Percentiles rank a stretch among this genome's conserved stretches.
phyloP scores from a whole-genome alignment of 1,139 yeast genomes.

The Wickerhamiella pararugosa region DNA sequence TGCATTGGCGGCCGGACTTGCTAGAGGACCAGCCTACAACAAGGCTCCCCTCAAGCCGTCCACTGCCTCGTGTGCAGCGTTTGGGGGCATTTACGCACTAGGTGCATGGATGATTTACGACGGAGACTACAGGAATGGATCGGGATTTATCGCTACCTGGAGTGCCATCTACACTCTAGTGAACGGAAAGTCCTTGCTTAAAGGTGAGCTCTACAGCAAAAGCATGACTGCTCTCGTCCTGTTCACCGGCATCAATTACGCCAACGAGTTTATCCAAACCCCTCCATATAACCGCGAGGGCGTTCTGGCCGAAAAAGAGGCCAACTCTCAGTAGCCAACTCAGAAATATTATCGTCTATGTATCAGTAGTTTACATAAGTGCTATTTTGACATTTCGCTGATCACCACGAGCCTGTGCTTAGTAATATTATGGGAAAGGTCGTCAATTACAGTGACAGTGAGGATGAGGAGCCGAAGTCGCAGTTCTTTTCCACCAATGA shows the following conservation, averaged over 20 bases:
- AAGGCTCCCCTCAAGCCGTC: constrained; percentile 31
- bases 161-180: constrained; percentile 59
- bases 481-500: not conserved
- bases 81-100: constrained; percentile 56
- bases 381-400: not conserved
- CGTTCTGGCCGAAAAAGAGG: not conserved
- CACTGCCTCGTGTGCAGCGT: constrained; percentile 33
- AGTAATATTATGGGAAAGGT: constrained; percentile 2
- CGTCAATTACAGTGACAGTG: constrained; percentile 6
- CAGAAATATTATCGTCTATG: too few relatives aligned
- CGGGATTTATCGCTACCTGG: constrained; percentile 87
- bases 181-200: constrained; percentile 35
- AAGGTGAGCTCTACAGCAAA: constrained; percentile 1
- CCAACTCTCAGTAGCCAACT: too few relatives aligned
- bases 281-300: constrained; percentile 1
- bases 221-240: constrained; percentile 1
- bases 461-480: constrained; percentile 1
- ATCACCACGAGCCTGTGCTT: not conserved
- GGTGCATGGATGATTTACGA: constrained; percentile 67
- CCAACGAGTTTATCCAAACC: constrained; percentile 4
- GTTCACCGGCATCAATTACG: constrained; percentile 3
- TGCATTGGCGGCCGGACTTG: constrained; percentile 9
- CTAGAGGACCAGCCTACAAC: constrained; percentile 14
- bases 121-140: constrained; percentile 68
- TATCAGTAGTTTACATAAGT: too few relatives aligned